These are phyloP conservation scores for Aristolochia californica DNA, from an alignment of 164 flowering plant species.

Conservation along the genomic window DNA sequence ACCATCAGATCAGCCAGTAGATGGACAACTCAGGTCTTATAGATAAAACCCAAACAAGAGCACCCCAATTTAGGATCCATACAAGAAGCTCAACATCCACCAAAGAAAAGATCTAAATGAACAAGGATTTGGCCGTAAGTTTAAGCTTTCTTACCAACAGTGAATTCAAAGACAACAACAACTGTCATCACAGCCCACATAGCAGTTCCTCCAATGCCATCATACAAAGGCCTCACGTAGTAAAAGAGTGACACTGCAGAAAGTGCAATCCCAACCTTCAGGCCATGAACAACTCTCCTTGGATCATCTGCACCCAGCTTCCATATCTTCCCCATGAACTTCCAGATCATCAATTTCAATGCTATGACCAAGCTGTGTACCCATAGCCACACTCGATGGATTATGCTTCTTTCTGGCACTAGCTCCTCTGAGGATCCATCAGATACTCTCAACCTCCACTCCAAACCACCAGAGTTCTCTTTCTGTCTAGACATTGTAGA, in stretches of 20 bases:
- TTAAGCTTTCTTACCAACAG: slow-evolving; percentile 39
- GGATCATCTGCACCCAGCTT: slow-evolving; percentile 43
- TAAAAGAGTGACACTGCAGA: slow-evolving; percentile 58
- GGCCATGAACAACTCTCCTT: slow-evolving; percentile 47
- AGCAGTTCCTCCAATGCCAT: slow-evolving; percentile 71
- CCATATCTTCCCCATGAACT: slow-evolving; percentile 41
- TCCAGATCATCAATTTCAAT: slow-evolving; percentile 16
- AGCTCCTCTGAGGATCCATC: slow-evolving; percentile 32
- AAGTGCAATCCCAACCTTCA: slow-evolving; percentile 69
- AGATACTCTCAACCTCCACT: slow-evolving; percentile 37
- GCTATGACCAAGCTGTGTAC: slow-evolving; percentile 17
- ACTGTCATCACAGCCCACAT: slow-evolving; percentile 91
- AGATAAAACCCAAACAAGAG: not conserved
- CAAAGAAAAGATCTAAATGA: not conserved
- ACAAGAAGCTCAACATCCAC: not conserved
- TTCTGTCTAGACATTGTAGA: slow-evolving; percentile 19
- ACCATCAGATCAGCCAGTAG: not conserved
- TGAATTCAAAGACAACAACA: slow-evolving; percentile 65
- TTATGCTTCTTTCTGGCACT: slow-evolving; percentile 19
- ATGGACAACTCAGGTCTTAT: too few relatives aligned
- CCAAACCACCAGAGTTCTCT: slow-evolving; percentile 20
- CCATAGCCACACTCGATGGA: slow-evolving; percentile 18
- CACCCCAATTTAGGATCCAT: too few relatives aligned
- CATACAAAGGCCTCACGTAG: slow-evolving; percentile 63
- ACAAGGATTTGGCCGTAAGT: not conserved